phyloP scores from a whole-genome alignment of 2,329 filamentous ascomycete genomes.

The Scedosporium minutisporum region DNA sequence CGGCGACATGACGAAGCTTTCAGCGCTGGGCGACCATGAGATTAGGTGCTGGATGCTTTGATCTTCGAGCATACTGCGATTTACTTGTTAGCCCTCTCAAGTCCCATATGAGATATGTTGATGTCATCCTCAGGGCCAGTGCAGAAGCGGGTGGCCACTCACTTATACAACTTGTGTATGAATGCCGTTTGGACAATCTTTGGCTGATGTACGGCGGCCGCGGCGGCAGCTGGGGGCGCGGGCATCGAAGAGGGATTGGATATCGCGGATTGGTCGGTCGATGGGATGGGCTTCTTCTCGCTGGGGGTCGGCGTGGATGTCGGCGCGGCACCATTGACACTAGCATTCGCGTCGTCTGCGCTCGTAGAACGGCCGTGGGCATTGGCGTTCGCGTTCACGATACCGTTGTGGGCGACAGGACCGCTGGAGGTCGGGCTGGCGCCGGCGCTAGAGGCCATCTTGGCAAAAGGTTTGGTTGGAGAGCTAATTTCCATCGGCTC shows the following conservation, averaged over 20 bases:
- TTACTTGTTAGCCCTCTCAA: conserved; percentile 14
- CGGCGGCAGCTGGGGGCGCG: conserved; percentile 45
- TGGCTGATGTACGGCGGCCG: conserved; percentile 75
- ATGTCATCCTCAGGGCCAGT: too few relatives aligned
- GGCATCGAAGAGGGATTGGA: conserved; percentile 34
- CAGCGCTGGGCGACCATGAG: conserved; percentile 85
- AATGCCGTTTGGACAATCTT: conserved; percentile 98
- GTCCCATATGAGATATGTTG: not conserved
- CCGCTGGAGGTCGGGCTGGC: not conserved
- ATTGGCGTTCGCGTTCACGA: conserved; percentile 33
- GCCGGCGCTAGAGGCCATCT: not conserved
- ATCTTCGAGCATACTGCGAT: conserved; percentile 85
- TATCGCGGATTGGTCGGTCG: conserved; percentile 9
- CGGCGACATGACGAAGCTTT: conserved; percentile 98
- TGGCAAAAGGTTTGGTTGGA: conserved; percentile 34
- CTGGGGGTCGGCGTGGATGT: not conserved
- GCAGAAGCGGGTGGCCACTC: not conserved
- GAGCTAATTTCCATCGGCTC: conserved; percentile 55
- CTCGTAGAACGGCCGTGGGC: conserved; percentile 22
- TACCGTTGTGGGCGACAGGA: conserved; percentile 26
- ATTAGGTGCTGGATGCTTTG: conserved; percentile 88
- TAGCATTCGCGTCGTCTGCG: not conserved
- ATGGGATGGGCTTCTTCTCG: conserved; percentile 20
- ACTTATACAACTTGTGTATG: conserved; percentile 99
- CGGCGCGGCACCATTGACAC: conserved; percentile 16